Percentiles rank a stretch among this genome's conserved stretches.
phyloP scores from a whole-genome alignment of 2,329 filamentous ascomycete genomes.

The Capronia epimyces region DNA sequence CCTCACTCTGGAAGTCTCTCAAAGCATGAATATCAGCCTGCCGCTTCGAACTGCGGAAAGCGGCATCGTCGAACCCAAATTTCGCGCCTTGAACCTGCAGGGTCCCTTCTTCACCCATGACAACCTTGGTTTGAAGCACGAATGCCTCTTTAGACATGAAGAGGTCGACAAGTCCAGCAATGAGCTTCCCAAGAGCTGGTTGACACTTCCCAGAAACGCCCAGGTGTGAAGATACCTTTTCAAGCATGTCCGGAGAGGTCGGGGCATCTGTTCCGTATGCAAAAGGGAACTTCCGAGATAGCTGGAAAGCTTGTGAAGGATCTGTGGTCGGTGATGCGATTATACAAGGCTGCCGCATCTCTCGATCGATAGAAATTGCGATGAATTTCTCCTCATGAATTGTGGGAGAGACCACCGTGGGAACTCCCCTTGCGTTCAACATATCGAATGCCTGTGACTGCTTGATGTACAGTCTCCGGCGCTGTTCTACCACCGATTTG shows the following conservation, averaged over 20 bases:
- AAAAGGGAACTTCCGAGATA: conserved; percentile 56
- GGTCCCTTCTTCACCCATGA: conserved; percentile 37
- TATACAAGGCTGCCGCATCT: conserved; percentile 58
- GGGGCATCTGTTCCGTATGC: conserved; percentile 50
- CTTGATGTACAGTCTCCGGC: conserved; percentile 52
- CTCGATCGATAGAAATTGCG: conserved; percentile 61
- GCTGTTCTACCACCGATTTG: conserved; percentile 33
- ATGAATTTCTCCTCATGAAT: conserved; percentile 47
- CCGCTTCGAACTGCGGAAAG: conserved; percentile 57
- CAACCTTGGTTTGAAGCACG: conserved; percentile 50
- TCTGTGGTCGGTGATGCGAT: conserved; percentile 52
- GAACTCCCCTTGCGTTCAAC: conserved; percentile 49
- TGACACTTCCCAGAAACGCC: conserved; percentile 47
- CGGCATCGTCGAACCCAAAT: conserved; percentile 66
- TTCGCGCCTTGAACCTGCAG: conserved; percentile 51
- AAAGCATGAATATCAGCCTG: conserved; percentile 57
- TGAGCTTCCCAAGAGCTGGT: conserved; percentile 44
- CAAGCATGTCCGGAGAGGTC: conserved; percentile 41
- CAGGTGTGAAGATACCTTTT: conserved; percentile 44
- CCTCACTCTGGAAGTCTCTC: conserved; percentile 49
- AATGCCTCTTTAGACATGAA: conserved; percentile 63
- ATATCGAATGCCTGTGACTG: conserved; percentile 52
- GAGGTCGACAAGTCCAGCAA: conserved; percentile 53
- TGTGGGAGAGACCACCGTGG: conserved; percentile 37
- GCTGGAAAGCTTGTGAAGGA: conserved; percentile 39